Conservation (phyloP, 345 rosid genomes). For the Citrus trifoliata region DNA sequence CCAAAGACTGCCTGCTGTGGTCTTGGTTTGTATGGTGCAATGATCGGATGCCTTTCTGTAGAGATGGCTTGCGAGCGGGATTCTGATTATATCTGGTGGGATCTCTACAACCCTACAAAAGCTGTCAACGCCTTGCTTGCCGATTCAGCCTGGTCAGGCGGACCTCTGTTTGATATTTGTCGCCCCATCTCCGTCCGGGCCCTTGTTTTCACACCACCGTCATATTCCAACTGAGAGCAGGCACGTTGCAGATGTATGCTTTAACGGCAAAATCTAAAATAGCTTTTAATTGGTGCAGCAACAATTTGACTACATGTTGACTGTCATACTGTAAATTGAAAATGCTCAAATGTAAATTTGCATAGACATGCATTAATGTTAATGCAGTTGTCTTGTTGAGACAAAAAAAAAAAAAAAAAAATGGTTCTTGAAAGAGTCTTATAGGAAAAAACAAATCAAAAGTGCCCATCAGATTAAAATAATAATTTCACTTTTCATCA, state of each 20-base stretch:
- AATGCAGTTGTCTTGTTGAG: too few relatives aligned
- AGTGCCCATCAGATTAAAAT: neutral
- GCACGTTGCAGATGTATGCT: neutral
- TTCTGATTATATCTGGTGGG: slow-evolving; percentile 65
- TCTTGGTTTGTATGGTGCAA: slow-evolving; percentile 37
- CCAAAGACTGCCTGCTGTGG: slow-evolving; percentile 53
- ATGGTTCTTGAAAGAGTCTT: neutral
- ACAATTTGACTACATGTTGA: too few relatives aligned
- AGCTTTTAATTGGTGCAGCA: too few relatives aligned
- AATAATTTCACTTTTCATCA: neutral
- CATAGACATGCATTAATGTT: too few relatives aligned
- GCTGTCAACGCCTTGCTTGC: slow-evolving; percentile 49
- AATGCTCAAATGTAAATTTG: too few relatives aligned
- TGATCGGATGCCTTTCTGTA: slow-evolving; percentile 48
- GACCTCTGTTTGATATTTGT: slow-evolving; percentile 36
- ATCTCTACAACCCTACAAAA: slow-evolving; percentile 58
- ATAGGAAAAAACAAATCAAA: neutral
- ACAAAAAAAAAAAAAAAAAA: neutral
- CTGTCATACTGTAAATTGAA: too few relatives aligned
- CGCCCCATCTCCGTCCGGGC: slow-evolving; percentile 36
- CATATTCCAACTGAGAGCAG: slow-evolving; percentile 1
- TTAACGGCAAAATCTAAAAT: neutral
- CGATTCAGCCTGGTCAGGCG: slow-evolving; percentile 57
- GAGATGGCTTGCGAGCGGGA: slow-evolving; percentile 51
- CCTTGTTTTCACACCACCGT: slow-evolving; percentile 19